A percentile compares a stretch with the other conserved stretches of the same genome.
Conservation (phyloP, 108 stramenopile species). For the Mediolabrus comicus region DNA sequence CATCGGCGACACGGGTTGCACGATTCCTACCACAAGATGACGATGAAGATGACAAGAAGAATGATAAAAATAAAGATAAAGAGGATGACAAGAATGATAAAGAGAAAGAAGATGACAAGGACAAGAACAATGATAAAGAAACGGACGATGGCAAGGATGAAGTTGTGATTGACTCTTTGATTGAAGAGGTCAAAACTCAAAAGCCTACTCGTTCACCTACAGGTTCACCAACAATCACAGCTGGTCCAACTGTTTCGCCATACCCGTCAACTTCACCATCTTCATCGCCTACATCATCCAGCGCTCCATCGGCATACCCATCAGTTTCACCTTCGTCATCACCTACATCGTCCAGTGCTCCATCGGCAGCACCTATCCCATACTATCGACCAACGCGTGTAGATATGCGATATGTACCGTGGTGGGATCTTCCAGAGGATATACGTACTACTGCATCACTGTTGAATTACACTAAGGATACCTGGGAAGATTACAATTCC, state of each 20-base stretch:
- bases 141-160: neutral
- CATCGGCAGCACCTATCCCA: neutral
- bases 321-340: neutral
- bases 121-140: neutral
- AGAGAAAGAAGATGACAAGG: neutral
- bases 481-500: constrained; percentile 9
- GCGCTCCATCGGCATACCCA: neutral
- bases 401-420: constrained; percentile 8
- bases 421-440: neutral
- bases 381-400: constrained; percentile 5
- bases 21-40: too few species aligned
- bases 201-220: neutral
- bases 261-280: neutral
- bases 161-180: too few species aligned
- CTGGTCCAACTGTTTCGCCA: neutral
- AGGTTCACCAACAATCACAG: neutral
- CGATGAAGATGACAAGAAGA: neutral
- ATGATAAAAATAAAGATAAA: neutral
- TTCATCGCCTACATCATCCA: neutral
- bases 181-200: neutral
- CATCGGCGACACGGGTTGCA: too few species aligned
- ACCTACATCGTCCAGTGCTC: neutral
- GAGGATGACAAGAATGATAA: neutral
- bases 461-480: constrained; percentile 12
- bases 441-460: neutral